A percentile compares a stretch with the other conserved stretches of the same genome.
These are phyloP conservation scores for Neurospora hispaniola DNA, from an alignment of 495 filamentous ascomycete species.

Conservation along the genomic window DNA sequence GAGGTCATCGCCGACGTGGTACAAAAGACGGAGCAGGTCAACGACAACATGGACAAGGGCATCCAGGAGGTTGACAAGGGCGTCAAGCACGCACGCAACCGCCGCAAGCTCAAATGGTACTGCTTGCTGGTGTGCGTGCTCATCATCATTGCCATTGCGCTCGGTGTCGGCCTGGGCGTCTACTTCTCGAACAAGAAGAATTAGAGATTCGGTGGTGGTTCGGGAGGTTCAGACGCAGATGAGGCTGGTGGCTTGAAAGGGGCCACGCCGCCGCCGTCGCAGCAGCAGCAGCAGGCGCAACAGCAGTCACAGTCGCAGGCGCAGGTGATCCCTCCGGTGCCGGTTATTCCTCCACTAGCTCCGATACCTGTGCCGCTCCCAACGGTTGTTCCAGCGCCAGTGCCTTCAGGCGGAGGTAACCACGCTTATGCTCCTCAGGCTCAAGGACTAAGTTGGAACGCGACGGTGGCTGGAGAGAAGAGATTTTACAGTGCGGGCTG, in stretches of 20 bases:
- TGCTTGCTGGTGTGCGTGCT: conserved; percentile 49
- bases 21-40: conserved; percentile 43
- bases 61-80: conserved; percentile 52
- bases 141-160: conserved; percentile 41
- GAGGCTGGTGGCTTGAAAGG: background rate
- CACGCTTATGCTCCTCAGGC: background rate
- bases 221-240: background rate
- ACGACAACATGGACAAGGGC: conserved; percentile 46
- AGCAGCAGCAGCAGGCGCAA: background rate
- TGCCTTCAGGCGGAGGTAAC: background rate
- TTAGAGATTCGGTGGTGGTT: background rate
- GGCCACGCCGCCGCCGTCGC: background rate
- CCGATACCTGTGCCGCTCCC: background rate
- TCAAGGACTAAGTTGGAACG: background rate
- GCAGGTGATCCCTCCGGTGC: conserved; percentile 1
- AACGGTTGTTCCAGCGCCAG: background rate
- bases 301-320: conserved; percentile 11
- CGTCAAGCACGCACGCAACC: conserved; percentile 44
- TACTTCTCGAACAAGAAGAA: conserved; percentile 8
- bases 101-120: conserved; percentile 63
- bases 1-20: conserved; percentile 42
- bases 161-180: conserved; percentile 36
- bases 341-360: background rate
- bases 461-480: background rate
- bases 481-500: background rate